Conservation (phyloP, 148 eudicot genomes). For the Vaccinium macrocarpon region DNA sequence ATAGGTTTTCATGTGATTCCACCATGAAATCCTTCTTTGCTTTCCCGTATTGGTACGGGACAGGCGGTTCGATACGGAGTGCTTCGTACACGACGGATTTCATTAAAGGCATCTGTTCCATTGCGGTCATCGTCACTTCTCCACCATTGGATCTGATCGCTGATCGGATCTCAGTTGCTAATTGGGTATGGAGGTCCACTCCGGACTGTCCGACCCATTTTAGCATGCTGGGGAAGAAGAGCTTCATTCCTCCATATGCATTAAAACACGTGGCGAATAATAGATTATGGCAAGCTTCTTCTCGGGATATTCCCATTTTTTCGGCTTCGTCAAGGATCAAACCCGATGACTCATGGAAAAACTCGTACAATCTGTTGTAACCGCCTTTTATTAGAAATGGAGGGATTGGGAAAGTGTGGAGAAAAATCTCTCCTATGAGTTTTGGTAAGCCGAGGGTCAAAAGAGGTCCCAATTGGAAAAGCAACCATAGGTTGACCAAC, state of each 20-base stretch:
- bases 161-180: constrained; percentile 60
- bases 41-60: constrained; percentile 52
- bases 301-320: constrained; percentile 44
- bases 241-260: constrained; percentile 75
- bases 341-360: constrained; percentile 40
- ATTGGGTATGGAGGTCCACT: constrained; percentile 31
- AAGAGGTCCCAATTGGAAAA: constrained; percentile 56
- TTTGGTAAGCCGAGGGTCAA: constrained; percentile 58
- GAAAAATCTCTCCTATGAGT: constrained; percentile 36
- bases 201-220: constrained; percentile 61
- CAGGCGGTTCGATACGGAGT: constrained; percentile 71
- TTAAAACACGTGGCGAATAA: constrained; percentile 74
- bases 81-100: constrained; percentile 74
- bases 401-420: constrained; percentile 52
- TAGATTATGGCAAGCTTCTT: constrained; percentile 73
- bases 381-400: constrained; percentile 44
- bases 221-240: constrained; percentile 59
- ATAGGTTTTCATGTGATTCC: constrained; percentile 66
- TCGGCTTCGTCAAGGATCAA: constrained; percentile 48
- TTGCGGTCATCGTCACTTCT: constrained; percentile 49
- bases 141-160: constrained; percentile 50
- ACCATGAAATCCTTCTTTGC: constrained; percentile 53
- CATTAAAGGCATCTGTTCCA: constrained; percentile 67
- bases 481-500: constrained; percentile 48
- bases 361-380: constrained; percentile 56